Percentiles rank a stretch among this genome's conserved stretches.
Conservation (phyloP, 1,284 basidiomycete species). For the Apiotrichum montevideense region DNA sequence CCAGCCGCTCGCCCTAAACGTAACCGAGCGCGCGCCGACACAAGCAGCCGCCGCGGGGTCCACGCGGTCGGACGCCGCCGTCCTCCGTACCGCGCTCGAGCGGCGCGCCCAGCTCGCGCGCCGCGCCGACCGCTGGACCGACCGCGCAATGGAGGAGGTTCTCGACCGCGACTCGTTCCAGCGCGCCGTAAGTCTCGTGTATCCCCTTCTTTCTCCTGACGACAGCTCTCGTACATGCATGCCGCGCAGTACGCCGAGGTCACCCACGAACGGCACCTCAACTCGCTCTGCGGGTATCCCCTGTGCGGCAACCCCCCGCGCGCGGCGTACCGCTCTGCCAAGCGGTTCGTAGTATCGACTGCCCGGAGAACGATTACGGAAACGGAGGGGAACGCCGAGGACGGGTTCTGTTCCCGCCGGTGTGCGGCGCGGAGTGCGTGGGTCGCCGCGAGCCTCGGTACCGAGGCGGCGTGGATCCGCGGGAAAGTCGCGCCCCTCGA, state of each 20-base stretch:
- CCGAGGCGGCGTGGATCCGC: conserved; percentile 31
- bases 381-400: conserved; percentile 31
- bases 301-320: conserved; percentile 27
- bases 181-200: conserved; percentile 7
- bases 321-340: conserved; percentile 21
- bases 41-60: not conserved
- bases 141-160: conserved; percentile 17
- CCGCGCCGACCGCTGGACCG: conserved; percentile 17
- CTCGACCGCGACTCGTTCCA: conserved; percentile 6
- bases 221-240: conserved; percentile 21
- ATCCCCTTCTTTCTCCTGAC: not conserved
- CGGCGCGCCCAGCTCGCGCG: conserved; percentile 5
- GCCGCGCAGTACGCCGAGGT: conserved; percentile 29
- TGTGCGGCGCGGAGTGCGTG: conserved; percentile 26
- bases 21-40: not conserved
- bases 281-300: conserved; percentile 35
- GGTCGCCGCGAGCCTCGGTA: conserved; percentile 23
- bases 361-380: conserved; percentile 24
- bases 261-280: conserved; percentile 37
- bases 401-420: conserved; percentile 28
- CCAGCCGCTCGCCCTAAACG: conserved; percentile 1
- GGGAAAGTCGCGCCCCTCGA: conserved; percentile 12
- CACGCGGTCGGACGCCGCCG: conserved; percentile 4
- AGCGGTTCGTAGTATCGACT: conserved; percentile 25
- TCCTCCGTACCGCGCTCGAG: conserved; percentile 7